Conservation (phyloP, 2,329 filamentous ascomycete genomes). For the Simplicillium aogashimaense region DNA sequence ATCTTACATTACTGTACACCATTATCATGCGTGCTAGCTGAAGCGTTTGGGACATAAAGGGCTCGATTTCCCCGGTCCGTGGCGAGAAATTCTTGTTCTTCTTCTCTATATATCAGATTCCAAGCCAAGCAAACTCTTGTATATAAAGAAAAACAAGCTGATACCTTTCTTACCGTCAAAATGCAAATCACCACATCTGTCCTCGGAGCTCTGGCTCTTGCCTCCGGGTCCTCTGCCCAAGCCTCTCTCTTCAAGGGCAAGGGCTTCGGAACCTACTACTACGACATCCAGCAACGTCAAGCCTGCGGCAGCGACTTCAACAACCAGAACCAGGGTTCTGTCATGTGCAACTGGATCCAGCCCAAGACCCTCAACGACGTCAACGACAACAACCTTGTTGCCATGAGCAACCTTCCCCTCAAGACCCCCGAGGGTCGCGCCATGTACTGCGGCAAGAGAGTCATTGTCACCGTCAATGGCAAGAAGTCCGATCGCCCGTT, state of each 20-base stretch:
- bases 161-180: background rate
- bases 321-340: slow-evolving; percentile 2
- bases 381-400: slow-evolving; percentile 9
- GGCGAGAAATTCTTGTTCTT: too few relatives aligned
- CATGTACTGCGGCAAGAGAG: slow-evolving; percentile 9
- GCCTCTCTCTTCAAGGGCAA: slow-evolving; percentile 1
- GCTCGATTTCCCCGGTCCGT: too few relatives aligned
- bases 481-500: slow-evolving; percentile 3
- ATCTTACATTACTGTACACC: too few relatives aligned
- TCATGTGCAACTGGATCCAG: slow-evolving; percentile 3
- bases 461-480: slow-evolving; percentile 9
- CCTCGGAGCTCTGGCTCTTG: slow-evolving; percentile 3
- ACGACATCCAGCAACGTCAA: slow-evolving; percentile 3
- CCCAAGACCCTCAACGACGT: slow-evolving; percentile 6
- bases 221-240: slow-evolving; percentile 1
- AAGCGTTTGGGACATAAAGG: too few relatives aligned
- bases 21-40: too few relatives aligned
- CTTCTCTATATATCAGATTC: too few relatives aligned
- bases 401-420: slow-evolving; percentile 9
- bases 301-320: slow-evolving; percentile 3
- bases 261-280: slow-evolving; percentile 6
- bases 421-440: slow-evolving; percentile 5
- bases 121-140: too few relatives aligned
- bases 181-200: slow-evolving; percentile 1
- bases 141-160: background rate